A percentile compares a stretch with the other conserved stretches of the same genome.
These are phyloP conservation scores for Ophiocordyceps robertsii DNA, from an alignment of 2,329 filamentous ascomycete species.

Conservation along the genomic window DNA sequence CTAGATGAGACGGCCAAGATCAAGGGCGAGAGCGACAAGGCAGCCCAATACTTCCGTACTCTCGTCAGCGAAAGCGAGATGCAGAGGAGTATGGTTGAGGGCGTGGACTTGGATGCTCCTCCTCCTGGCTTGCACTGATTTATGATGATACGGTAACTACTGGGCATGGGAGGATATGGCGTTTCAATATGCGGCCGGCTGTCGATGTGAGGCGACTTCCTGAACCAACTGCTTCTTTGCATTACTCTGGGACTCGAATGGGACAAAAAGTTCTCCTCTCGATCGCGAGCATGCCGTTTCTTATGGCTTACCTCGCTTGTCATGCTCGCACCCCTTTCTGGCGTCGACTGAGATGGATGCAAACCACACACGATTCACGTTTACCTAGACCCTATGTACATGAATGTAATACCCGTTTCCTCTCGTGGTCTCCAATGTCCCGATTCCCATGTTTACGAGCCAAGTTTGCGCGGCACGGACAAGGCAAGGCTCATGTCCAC, in stretches of 20 bases:
- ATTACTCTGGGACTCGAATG: neutral
- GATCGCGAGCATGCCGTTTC: too few relatives aligned
- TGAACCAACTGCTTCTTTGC: neutral
- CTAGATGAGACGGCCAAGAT: constrained; percentile 76
- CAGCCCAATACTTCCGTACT: constrained; percentile 81
- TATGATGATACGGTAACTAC: neutral
- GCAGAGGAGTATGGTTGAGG: constrained; percentile 35
- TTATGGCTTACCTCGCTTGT: too few relatives aligned
- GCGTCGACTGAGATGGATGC: too few relatives aligned
- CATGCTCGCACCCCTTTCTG: too few relatives aligned
- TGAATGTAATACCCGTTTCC: too few relatives aligned
- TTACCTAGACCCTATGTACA: too few relatives aligned
- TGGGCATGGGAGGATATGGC: neutral
- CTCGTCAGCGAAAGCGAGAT: constrained; percentile 54
- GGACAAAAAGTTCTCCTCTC: too few relatives aligned
- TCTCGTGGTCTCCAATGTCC: too few relatives aligned
- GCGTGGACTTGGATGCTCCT: constrained; percentile 41
- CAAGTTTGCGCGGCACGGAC: neutral
- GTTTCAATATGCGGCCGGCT: neutral
- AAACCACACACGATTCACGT: too few relatives aligned
- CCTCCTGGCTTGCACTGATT: constrained; percentile 22
- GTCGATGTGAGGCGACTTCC: neutral
- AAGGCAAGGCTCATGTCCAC: constrained; percentile 18
- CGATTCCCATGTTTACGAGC: neutral
- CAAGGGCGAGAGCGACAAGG: constrained; percentile 71